Conservation (phyloP, 257 asterid species). For the Prunella vulgaris region DNA sequence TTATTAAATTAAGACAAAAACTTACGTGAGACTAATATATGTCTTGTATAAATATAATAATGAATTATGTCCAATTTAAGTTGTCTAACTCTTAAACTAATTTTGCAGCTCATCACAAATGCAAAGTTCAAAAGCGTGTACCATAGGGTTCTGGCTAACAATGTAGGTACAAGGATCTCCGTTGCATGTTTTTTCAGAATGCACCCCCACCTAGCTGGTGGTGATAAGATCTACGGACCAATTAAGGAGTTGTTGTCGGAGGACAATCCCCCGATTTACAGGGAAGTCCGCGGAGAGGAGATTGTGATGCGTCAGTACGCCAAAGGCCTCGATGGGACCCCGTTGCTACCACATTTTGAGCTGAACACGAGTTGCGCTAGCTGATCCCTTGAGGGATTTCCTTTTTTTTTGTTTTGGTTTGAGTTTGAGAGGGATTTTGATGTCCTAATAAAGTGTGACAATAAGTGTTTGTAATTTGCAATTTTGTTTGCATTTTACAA, state of each 20-base stretch:
- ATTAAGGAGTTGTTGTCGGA: conserved; percentile 30
- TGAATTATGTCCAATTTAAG: too few species aligned
- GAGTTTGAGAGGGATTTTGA: too few species aligned
- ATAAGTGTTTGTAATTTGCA: too few species aligned
- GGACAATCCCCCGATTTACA: conserved; percentile 26
- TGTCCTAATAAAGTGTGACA: too few species aligned
- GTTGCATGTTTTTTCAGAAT: conserved; percentile 29
- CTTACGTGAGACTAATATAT: too few species aligned
- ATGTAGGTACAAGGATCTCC: conserved; percentile 34
- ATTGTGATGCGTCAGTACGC: neutral
- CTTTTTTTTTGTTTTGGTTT: too few species aligned
- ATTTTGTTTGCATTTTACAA: too few species aligned
- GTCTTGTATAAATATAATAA: too few species aligned
- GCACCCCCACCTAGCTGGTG: conserved; percentile 17
- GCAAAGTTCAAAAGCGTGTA: conserved; percentile 36
- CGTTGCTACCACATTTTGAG: neutral
- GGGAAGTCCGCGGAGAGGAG: conserved; percentile 6
- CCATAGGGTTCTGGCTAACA: conserved; percentile 39
- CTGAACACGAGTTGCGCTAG: neutral
- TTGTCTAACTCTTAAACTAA: too few species aligned
- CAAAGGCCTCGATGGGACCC: conserved; percentile 14
- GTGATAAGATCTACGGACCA: conserved; percentile 17
- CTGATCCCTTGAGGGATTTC: neutral
- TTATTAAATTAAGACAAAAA: too few species aligned
- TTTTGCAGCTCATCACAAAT: conserved; percentile 42